A percentile compares a stretch with the other conserved stretches of the same genome.
Conservation (phyloP, 2,329 filamentous ascomycete genomes). For the Xylariomycetidae sp. region DNA sequence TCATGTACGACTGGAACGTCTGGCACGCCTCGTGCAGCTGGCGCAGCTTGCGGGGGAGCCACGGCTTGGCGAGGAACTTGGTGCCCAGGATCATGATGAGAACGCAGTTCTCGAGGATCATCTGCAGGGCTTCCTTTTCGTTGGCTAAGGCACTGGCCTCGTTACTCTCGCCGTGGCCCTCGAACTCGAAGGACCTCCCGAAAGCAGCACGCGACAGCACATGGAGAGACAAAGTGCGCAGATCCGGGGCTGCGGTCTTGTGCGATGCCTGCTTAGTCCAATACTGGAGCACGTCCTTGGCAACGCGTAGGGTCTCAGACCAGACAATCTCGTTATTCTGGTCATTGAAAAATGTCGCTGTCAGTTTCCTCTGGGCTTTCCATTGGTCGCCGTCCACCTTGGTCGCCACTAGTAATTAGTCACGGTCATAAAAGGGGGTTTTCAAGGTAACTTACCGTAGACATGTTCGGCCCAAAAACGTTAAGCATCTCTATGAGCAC, state of each 20-base stretch:
- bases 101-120: conserved; percentile 20
- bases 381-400: conserved; percentile 11
- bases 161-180: conserved; percentile 15
- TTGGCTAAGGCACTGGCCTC: conserved; percentile 4
- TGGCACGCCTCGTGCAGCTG: conserved; percentile 10
- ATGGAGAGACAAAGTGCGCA: conserved; percentile 17
- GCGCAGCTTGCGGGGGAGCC: conserved; percentile 7
- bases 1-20: conserved; percentile 19
- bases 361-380: conserved; percentile 16
- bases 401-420: background rate
- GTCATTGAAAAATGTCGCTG: conserved; percentile 20
- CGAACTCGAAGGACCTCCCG: conserved; percentile 18
- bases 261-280: conserved; percentile 15
- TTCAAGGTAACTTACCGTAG: conserved; percentile 5
- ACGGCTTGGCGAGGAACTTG: conserved; percentile 9
- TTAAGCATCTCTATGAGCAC: conserved; percentile 7
- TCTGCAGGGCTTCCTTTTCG: conserved; percentile 16
- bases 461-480: conserved; percentile 8
- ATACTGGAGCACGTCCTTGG: conserved; percentile 19
- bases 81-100: conserved; percentile 18
- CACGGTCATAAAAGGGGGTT: background rate
- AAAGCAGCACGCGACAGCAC: conserved; percentile 18
- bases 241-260: conserved; percentile 15
- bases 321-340: conserved; percentile 20
- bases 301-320: conserved; percentile 15